A percentile compares a stretch with the other conserved stretches of the same genome.
These are phyloP conservation scores for Pisolithus orientalis DNA, from an alignment of 768 basidiomycete genomes.

Conservation along the genomic window DNA sequence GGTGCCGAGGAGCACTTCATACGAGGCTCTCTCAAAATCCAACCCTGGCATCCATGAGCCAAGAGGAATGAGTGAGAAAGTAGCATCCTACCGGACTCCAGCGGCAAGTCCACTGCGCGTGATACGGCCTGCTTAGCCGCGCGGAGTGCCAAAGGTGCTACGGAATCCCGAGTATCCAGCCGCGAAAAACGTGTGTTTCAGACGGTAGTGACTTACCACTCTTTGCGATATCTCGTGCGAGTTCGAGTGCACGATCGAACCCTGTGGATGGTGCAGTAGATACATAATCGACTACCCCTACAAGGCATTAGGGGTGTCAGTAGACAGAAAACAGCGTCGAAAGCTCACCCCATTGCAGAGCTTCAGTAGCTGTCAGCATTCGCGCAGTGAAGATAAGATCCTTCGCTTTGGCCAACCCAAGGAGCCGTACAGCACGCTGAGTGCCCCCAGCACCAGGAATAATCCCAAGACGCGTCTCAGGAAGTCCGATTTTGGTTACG, in stretches of 20 bases:
- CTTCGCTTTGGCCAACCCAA: conserved; percentile 79
- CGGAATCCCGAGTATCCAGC: background rate
- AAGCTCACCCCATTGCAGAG: conserved; percentile 59
- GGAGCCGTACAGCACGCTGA: conserved; percentile 69
- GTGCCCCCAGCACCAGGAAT: conserved; percentile 92
- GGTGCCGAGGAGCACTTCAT: conserved; percentile 69
- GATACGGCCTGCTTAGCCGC: conserved; percentile 86
- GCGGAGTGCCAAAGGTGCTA: conserved; percentile 82
- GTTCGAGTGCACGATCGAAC: conserved; percentile 59
- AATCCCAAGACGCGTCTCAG: conserved; percentile 74
- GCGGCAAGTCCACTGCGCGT: conserved; percentile 66
- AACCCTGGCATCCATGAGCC: conserved; percentile 44
- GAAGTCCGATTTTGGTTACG: conserved; percentile 84
- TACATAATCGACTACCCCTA: conserved; percentile 82
- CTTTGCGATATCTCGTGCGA: conserved; percentile 68
- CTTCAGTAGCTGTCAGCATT: conserved; percentile 58
- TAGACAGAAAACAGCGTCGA: background rate
- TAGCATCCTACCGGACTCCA: conserved; percentile 58
- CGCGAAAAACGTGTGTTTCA: background rate
- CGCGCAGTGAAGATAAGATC: conserved; percentile 82
- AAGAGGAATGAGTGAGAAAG: background rate
- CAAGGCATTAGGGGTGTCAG: conserved; percentile 5
- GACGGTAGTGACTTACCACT: conserved; percentile 37
- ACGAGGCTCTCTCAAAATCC: conserved; percentile 85
- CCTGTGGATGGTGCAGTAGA: conserved; percentile 54